phyloP scores from a whole-genome alignment of 129 eudicot genomes.

The Silybum marianum region DNA sequence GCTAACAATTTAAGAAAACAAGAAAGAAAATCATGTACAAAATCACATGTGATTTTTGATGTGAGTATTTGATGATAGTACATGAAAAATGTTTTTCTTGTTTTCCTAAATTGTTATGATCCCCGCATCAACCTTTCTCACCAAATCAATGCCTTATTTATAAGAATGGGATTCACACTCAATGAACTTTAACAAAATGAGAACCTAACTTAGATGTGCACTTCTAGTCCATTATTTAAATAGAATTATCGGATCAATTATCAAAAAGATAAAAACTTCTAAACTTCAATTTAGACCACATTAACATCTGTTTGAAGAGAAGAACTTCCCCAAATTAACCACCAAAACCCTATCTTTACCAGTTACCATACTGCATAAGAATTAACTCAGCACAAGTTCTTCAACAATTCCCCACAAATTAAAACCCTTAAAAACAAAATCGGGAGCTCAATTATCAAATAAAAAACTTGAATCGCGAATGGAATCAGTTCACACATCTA shows the following conservation, averaged over 20 bases:
- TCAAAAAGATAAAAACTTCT: background rate
- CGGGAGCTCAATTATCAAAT: conserved; percentile 18
- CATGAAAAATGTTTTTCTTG: too few species aligned
- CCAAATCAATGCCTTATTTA: background rate
- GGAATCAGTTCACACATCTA: conserved; percentile 8
- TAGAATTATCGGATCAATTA: conserved; percentile 1
- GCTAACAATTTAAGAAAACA: too few species aligned
- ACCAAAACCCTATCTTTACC: conserved; percentile 10
- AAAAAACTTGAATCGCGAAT: background rate
- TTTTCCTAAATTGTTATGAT: too few species aligned
- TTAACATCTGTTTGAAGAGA: background rate
- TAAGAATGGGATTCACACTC: background rate
- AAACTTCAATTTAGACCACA: background rate
- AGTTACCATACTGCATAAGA: background rate
- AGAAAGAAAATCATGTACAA: too few species aligned
- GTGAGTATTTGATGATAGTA: too few species aligned
- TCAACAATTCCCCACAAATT: conserved; percentile 17
- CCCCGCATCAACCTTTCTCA: too few species aligned
- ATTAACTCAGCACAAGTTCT: background rate
- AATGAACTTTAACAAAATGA: too few species aligned
- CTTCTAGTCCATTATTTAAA: background rate
- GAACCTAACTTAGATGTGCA: background rate
- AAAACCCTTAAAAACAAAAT: conserved; percentile 11
- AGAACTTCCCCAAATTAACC: background rate
- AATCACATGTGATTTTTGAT: too few species aligned